phyloP scores from a whole-genome alignment of 2,329 filamentous ascomycete species.

The Ophiocordyceps camponoti-floridani region DNA sequence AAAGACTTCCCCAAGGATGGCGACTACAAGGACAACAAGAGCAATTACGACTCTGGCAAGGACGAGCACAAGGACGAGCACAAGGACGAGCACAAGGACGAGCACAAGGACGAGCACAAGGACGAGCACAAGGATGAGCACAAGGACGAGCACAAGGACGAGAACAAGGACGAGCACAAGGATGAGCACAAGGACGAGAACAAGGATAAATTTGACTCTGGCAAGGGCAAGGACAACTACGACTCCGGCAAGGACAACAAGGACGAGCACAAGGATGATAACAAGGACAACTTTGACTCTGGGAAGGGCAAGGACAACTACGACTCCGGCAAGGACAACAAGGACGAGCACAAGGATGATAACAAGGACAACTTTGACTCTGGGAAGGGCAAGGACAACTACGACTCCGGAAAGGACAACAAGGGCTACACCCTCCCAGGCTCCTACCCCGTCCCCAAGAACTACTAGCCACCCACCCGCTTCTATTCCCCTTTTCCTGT shows the following conservation, averaged over 20 bases:
- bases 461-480: background rate
- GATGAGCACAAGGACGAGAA: background rate
- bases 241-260: background rate
- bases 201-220: background rate
- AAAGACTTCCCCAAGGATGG: background rate
- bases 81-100: background rate
- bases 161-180: background rate
- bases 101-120: background rate
- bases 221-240: background rate
- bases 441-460: background rate
- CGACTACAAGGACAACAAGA: background rate
- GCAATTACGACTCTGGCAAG: background rate
- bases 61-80: background rate
- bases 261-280: background rate
- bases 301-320: background rate
- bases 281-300: background rate
- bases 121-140: background rate
- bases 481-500: too few relatives aligned
- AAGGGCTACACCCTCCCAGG: background rate
- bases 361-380: background rate
- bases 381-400: background rate
- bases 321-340: background rate
- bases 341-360: background rate
- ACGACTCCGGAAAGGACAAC: background rate
- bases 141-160: background rate